Conservation (phyloP, 2,329 filamentous ascomycete species). For the Apiospora saccharicola region DNA sequence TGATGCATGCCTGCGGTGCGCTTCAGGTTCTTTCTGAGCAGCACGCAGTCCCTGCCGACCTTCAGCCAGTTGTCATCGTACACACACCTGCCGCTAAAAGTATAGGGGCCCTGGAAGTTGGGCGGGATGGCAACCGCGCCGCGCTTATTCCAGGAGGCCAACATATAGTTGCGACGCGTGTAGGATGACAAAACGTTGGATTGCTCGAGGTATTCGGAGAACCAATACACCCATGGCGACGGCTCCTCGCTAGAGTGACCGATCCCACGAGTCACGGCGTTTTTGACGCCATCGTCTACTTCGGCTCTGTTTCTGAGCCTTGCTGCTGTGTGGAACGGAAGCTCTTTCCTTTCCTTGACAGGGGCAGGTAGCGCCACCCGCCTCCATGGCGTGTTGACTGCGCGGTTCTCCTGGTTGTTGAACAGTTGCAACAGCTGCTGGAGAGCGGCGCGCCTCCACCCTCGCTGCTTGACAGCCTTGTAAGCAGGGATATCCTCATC, state of each 20-base stretch:
- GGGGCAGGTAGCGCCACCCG: slow-evolving; percentile 46
- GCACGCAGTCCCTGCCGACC: slow-evolving; percentile 39
- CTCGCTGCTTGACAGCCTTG: neutral
- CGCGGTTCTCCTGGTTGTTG: slow-evolving; percentile 46
- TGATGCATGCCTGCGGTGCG: slow-evolving; percentile 28
- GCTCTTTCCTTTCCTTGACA: slow-evolving; percentile 35
- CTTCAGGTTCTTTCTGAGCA: slow-evolving; percentile 36
- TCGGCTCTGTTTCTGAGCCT: slow-evolving; percentile 25
- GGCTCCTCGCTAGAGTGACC: slow-evolving; percentile 37
- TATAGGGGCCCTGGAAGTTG: slow-evolving; percentile 43
- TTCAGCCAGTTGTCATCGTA: slow-evolving; percentile 42
- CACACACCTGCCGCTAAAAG: slow-evolving; percentile 36
- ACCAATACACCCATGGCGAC: slow-evolving; percentile 41
- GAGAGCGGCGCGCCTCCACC: slow-evolving; percentile 49
- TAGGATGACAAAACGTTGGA: slow-evolving; percentile 34
- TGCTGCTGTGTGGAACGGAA: slow-evolving; percentile 34
- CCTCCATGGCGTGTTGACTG: slow-evolving; percentile 46
- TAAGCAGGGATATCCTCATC: too few species aligned
- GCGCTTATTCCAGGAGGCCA: slow-evolving; percentile 33
- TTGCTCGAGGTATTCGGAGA: slow-evolving; percentile 36
- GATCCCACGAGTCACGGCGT: neutral
- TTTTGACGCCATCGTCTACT: neutral
- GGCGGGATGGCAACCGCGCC: slow-evolving; percentile 36
- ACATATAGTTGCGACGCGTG: slow-evolving; percentile 36
- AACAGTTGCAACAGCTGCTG: slow-evolving; percentile 51